Conservation (phyloP, 352 stramenopile species). For the Lagenidium giganteum region DNA sequence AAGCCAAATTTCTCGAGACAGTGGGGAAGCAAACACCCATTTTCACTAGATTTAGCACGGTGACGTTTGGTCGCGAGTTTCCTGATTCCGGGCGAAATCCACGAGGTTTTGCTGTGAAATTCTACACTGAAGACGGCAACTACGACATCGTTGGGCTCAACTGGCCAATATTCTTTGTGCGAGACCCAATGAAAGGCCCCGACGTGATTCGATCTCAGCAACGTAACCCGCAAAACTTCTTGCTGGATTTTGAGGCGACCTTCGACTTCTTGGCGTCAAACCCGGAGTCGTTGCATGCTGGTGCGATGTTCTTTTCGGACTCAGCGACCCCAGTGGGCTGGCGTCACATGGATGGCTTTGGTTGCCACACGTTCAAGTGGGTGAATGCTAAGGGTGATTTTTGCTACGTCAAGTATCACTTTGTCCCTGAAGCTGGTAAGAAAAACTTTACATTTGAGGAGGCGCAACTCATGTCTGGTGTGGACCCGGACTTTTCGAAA, state of each 20-base stretch:
- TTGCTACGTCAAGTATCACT: constrained; percentile 92
- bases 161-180: constrained; percentile 93
- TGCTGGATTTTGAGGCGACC: constrained; percentile 86
- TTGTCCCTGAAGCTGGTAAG: constrained; percentile 89
- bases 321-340: constrained; percentile 86
- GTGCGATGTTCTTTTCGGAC: constrained; percentile 87
- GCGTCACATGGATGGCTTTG: constrained; percentile 91
- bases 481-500: constrained; percentile 86
- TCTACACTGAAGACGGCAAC: constrained; percentile 93
- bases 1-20: constrained; percentile 13
- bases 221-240: constrained; percentile 83
- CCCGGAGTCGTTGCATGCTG: constrained; percentile 87
- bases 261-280: constrained; percentile 93
- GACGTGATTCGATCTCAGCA: constrained; percentile 94
- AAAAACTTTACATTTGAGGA: constrained; percentile 84
- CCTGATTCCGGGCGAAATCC: constrained; percentile 55
- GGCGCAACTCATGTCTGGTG: constrained; percentile 52
- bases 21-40: constrained; percentile 19
- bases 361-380: constrained; percentile 89
- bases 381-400: constrained; percentile 73
- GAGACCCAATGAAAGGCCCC: constrained; percentile 90
- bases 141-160: constrained; percentile 94
- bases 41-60: constrained; percentile 18
- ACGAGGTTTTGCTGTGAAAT: constrained; percentile 91
- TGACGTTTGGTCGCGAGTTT: constrained; percentile 19